Conservation (phyloP, 2,329 filamentous ascomycete genomes). For the Eutypella sp. region DNA sequence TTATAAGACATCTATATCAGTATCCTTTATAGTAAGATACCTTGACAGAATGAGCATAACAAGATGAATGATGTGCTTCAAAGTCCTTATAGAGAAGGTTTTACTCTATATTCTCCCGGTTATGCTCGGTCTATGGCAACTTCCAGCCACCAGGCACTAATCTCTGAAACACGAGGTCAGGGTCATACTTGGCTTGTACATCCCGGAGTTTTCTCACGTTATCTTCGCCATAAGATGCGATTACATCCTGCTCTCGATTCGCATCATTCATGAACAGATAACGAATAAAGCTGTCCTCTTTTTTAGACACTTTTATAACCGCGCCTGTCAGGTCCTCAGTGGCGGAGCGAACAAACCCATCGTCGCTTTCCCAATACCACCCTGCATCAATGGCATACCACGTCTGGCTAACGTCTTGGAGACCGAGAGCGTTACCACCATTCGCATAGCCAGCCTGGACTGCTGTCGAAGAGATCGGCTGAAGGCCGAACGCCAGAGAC, state of each 20-base stretch:
- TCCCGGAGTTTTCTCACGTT: slow-evolving; percentile 2
- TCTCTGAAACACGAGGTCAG: slow-evolving; percentile 4
- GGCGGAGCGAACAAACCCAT: slow-evolving; percentile 1
- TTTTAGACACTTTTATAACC: not conserved
- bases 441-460: not conserved
- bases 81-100: not conserved
- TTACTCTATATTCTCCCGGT: not conserved
- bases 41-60: not conserved
- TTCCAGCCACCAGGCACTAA: slow-evolving; percentile 8
- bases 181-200: slow-evolving; percentile 5
- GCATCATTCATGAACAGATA: slow-evolving; percentile 7
- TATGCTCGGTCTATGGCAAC: not conserved
- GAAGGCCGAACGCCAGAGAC: slow-evolving; percentile 1
- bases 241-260: slow-evolving; percentile 6
- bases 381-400: slow-evolving; percentile 1
- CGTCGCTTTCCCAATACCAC: slow-evolving; percentile 5
- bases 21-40: not conserved
- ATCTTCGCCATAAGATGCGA: slow-evolving; percentile 5
- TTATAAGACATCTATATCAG: not conserved
- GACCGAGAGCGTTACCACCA: slow-evolving; percentile 5
- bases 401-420: slow-evolving; percentile 5
- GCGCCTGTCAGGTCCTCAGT: not conserved
- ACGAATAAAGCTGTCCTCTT: not conserved
- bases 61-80: not conserved
- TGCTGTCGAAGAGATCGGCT: slow-evolving; percentile 2